phyloP scores from a whole-genome alignment of 768 basidiomycete species.

The Mycena sanguinolenta region DNA sequence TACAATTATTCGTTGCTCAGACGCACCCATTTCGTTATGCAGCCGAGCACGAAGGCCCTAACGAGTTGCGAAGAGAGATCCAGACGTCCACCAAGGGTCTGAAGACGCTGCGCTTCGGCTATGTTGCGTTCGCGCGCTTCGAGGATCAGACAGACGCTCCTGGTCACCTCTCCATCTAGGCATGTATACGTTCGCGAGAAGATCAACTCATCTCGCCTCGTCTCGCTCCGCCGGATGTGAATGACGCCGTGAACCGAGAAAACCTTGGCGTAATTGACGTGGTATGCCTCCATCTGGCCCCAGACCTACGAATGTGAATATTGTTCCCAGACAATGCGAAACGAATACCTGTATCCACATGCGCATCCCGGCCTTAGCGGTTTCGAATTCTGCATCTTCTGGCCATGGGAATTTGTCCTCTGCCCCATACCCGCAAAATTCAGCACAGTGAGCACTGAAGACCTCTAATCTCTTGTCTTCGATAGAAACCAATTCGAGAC shows the following conservation, averaged over 20 bases:
- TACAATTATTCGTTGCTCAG: not conserved
- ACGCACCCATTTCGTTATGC: constrained; percentile 7
- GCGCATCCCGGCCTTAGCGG: not conserved
- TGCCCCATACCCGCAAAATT: not conserved
- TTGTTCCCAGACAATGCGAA: not conserved
- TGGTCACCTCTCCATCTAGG: constrained; percentile 9
- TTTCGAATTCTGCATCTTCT: not conserved
- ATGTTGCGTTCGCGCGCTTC: constrained; percentile 12
- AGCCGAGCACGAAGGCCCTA: not conserved
- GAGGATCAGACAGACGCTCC: not conserved
- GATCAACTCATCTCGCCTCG: not conserved
- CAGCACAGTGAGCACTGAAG: not conserved
- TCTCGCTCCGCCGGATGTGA: constrained; percentile 4
- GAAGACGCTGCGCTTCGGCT: not conserved
- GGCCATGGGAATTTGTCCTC: not conserved
- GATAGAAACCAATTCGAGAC: not conserved
- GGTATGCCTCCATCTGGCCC: constrained; percentile 17
- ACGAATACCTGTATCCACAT: constrained; percentile 12
- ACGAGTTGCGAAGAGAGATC: constrained; percentile 2
- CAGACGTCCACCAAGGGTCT: constrained; percentile 3
- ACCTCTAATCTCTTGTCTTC: constrained; percentile 10
- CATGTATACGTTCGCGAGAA: constrained; percentile 1
- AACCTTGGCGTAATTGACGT: constrained; percentile 2
- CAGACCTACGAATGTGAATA: constrained; percentile 2
- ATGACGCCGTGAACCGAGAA: constrained; percentile 10